Evolutionary conservation across 495 filamentous ascomycete genomes (phyloP), one percentile per base, ranked within the genome.

Genomic region (Penicillium parvum): DNA sequence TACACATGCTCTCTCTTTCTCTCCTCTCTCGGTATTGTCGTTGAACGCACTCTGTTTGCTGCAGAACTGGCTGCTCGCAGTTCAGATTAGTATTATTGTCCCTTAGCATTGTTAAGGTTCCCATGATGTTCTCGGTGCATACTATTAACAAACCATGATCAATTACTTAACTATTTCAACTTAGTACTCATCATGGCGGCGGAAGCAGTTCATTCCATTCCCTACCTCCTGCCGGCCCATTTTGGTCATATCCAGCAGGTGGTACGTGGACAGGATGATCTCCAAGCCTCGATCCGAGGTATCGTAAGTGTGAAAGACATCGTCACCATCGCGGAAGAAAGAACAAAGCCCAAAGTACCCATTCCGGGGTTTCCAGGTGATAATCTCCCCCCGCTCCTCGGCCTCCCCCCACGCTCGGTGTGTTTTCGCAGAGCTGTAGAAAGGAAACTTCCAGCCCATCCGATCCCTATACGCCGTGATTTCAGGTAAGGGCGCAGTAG

Each of bases 371-470:
- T 53, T 56, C 34, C 40, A 56, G 15, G 50, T 45, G n/a, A 58
- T 22, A 25, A 32, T 34, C 45, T 61, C 51, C 0, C 55, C 57
- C 25, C 45, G 35, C 12, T 32, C 32, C 21, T 62, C 53, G n/a
- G 45, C 36, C 45, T 59, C 46, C 5, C 38, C 49, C 33, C 49
- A 59, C 19, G 43, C 29, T 23, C 35, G 18, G 19, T 47, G 43
- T 22, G 45, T 54, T 20, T 43, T 58, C 20, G 32, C 47, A 38
- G 60, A 64, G 43, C 68, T 69, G 40, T 64, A 69, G 39, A 68
- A 72, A 14, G 68, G 68, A 37, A 72, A 68, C 7, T 46, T 53
- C 71, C 68, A 74, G 4, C 62, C 66, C 53, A 65, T 66, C 29
- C 55, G 48, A 10, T 59, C 45, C 30, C 58, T 55, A 50, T 58